A percentile compares a stretch with the other conserved stretches of the same genome.
These are phyloP conservation scores for Amylostereum areolatum DNA, from an alignment of 1,284 basidiomycete genomes.

Conservation along the genomic window DNA sequence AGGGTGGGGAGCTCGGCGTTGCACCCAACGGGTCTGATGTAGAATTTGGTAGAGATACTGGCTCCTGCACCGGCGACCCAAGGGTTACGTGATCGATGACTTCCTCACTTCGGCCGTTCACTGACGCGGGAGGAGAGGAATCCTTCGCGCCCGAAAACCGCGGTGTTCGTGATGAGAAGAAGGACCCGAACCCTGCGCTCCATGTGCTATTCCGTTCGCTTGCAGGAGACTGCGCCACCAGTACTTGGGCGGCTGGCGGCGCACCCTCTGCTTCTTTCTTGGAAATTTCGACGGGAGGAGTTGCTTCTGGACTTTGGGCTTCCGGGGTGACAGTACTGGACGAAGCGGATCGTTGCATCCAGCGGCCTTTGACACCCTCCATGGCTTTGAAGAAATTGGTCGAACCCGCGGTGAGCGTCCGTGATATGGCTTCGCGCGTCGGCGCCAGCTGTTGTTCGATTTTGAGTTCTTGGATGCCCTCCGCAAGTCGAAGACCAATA, in stretches of 20 bases:
- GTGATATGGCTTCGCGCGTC: constrained; percentile 77
- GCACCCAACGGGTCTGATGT: not conserved
- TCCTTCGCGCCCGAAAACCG: constrained; percentile 24
- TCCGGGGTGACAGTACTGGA: constrained; percentile 18
- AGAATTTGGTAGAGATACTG: not conserved
- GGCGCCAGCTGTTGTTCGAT: constrained; percentile 87
- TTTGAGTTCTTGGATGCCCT: constrained; percentile 88
- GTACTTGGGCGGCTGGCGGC: constrained; percentile 1
- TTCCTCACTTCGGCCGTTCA: constrained; percentile 4
- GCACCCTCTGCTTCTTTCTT: constrained; percentile 16
- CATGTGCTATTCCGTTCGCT: constrained; percentile 38
- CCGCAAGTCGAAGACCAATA: constrained; percentile 79
- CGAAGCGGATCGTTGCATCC: constrained; percentile 46
- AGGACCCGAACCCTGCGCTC: constrained; percentile 58
- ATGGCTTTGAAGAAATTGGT: constrained; percentile 84
- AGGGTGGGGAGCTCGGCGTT: not conserved
- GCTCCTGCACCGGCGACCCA: not conserved
- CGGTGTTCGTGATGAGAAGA: constrained; percentile 38
- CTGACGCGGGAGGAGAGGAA: constrained; percentile 2
- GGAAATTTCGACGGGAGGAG: constrained; percentile 12
- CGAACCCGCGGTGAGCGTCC: constrained; percentile 69
- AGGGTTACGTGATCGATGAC: not conserved
- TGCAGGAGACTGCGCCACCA: constrained; percentile 18
- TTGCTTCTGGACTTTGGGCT: constrained; percentile 11
- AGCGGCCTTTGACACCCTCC: constrained; percentile 76